Percentiles rank a stretch among this genome's conserved stretches.
Conservation (phyloP, 305 asterid species). For the Fraxinus albicans region DNA sequence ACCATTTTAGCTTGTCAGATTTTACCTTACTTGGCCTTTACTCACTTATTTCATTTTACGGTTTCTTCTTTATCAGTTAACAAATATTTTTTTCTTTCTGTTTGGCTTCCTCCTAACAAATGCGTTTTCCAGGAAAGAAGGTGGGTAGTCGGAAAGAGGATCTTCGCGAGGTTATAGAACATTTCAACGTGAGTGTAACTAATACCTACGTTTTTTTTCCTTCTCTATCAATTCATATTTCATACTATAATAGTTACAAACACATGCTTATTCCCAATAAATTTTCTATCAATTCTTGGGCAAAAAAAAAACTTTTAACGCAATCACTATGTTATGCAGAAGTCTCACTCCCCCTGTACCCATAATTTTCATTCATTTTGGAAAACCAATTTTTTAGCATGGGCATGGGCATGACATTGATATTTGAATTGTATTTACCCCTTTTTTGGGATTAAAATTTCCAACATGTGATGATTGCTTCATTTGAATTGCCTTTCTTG, state of each 20-base stretch:
- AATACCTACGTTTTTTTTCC: background rate
- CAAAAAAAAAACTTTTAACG: background rate
- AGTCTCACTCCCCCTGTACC: background rate
- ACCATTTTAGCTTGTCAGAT: constrained; percentile 1
- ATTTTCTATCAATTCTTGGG: constrained; percentile 3
- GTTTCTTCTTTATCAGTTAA: background rate
- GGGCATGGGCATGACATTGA: background rate
- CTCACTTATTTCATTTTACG: background rate
- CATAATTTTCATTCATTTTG: background rate
- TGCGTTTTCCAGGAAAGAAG: constrained; percentile 57
- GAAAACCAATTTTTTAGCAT: background rate
- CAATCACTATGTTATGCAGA: background rate
- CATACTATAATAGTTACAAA: background rate
- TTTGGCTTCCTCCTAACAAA: constrained; percentile 16
- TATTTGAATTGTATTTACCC: background rate
- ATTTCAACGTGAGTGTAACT: constrained; percentile 79
- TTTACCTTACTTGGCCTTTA: background rate
- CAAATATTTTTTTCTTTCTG: constrained; percentile 7
- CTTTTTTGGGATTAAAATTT: background rate
- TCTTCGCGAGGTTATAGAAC: constrained; percentile 76
- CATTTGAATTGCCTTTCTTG: background rate
- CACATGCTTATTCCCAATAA: background rate
- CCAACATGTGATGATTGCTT: background rate
- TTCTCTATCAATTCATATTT: background rate
- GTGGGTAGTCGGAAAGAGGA: constrained; percentile 74